Evolutionary conservation across 768 basidiomycete species (phyloP).

Genomic region (Pleurotus tuber-regium): DNA sequence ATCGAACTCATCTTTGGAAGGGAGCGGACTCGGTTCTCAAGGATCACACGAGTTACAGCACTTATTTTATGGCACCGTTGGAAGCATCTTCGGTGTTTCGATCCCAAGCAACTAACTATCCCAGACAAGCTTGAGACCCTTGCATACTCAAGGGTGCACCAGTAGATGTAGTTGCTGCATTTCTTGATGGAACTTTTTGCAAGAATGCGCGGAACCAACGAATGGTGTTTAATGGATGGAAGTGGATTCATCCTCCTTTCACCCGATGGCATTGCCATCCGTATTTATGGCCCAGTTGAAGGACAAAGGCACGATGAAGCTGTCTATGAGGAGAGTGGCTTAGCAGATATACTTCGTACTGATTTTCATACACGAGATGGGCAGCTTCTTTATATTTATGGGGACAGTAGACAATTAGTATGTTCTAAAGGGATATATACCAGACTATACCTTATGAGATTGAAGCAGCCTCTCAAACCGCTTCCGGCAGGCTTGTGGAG

Average conservation of each 20-base stretch:
- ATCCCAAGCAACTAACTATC: conserved; percentile 7
- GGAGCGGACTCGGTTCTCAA: background rate
- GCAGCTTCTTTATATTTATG: conserved; percentile 14
- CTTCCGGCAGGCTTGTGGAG: background rate
- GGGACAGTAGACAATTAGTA: conserved; percentile 11
- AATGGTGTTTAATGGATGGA: conserved; percentile 18
- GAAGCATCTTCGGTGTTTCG: conserved; percentile 15
- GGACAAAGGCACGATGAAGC: conserved; percentile 17
- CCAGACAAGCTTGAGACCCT: conserved; percentile 10
- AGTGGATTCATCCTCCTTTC: conserved; percentile 13
- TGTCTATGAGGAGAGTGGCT: conserved; percentile 15
- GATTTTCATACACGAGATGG: conserved; percentile 15
- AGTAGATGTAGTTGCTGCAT: conserved; percentile 9
- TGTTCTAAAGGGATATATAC: background rate
- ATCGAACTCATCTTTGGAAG: background rate
- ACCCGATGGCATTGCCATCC: conserved; percentile 17
- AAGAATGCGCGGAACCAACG: conserved; percentile 15
- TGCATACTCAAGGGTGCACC: conserved; percentile 13
- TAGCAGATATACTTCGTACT: conserved; percentile 10
- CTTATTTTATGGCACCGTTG: conserved; percentile 12
- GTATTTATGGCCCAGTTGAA: conserved; percentile 17
- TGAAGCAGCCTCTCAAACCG: background rate
- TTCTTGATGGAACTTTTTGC: conserved; percentile 15
- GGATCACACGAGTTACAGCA: conserved; percentile 9
- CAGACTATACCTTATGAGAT: background rate